Base-by-base conservation (phyloP, 148 eudicot species). In the Heliosperma pusillum region DNA sequence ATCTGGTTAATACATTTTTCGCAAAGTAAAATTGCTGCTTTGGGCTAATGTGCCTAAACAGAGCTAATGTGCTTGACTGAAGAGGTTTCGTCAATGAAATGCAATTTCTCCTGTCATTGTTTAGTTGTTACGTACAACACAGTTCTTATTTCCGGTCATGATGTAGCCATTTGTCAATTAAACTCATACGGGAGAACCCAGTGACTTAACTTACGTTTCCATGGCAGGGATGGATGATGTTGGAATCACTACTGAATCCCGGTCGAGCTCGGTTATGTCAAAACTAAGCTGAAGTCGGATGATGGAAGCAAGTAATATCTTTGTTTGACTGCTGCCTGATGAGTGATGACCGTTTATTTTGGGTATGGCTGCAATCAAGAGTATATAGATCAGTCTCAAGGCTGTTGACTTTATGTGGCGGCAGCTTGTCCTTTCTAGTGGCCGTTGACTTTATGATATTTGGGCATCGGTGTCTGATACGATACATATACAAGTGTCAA, bases 141-240 rank as follows among this genome's bases (percentile, higher is more conserved):
- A 2, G 40, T 22, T n/a, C 33, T 42, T 1, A 21, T 30, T 42
- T n/a, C 29, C 11, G 17, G 22, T 36, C 56, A 45, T 21, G 19
- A 44, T 69, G 9, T 59, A 16, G 44, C 19, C 24, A 1, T 10
- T 10, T 47, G 16, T 47, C 53, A 47, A 15, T 19, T 65, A 11
- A 55, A 24, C 11, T 47, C 13, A 10, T 20, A 20, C 1, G 25
- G 27, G 25, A 21, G 2, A 16, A 10, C 2, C 26, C 17, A 69
- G 55, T 72, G 27, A 33, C 20, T 72, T 27, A 12, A 30, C 33
- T 65, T 65, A 66, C 19, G 17, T 52, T 7, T 45, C 4, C 79
- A 25, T 71, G 77, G 78, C 88, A 95, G 99, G 99, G 99, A 12
- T 95, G 99, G 99, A 86, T 92, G 76, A 95, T 95, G 99, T 95